Evolutionary conservation across 768 basidiomycete genomes (phyloP).

Genomic region (Naganishia kalamii): DNA sequence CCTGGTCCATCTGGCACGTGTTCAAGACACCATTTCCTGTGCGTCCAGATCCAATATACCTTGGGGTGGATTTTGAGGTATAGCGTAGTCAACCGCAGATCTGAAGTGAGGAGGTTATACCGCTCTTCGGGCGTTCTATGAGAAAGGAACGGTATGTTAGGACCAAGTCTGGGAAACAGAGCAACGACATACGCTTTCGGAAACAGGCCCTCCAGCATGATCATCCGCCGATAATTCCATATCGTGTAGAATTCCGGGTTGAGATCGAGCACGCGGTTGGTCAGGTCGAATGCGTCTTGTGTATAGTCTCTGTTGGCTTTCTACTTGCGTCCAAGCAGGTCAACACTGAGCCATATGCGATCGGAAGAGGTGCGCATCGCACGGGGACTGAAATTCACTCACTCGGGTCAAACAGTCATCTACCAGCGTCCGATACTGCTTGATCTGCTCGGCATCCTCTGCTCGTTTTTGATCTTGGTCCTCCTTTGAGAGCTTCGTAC

Average conservation of each 20-base stretch:
- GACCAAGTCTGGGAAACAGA: background rate
- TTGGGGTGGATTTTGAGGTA: conserved; percentile 83
- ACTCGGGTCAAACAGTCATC: conserved; percentile 63
- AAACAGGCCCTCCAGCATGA: conserved; percentile 67
- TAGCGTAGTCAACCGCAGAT: conserved; percentile 71
- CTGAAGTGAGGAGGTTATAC: conserved; percentile 61
- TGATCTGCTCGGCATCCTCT: conserved; percentile 68
- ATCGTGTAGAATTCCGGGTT: conserved; percentile 96
- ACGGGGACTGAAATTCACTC: too few relatives aligned
- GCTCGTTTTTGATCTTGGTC: conserved; percentile 59
- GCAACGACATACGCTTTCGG: conserved; percentile 53
- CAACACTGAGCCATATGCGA: background rate
- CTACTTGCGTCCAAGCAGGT: conserved; percentile 48
- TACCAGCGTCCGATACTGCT: conserved; percentile 64
- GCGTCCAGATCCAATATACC: conserved; percentile 98
- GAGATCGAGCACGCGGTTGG: conserved; percentile 65
- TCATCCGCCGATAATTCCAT: conserved; percentile 88
- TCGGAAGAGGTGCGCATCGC: conserved; percentile 21
- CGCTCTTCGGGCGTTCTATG: conserved; percentile 58
- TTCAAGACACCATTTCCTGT: conserved; percentile 89
- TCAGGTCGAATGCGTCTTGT: conserved; percentile 67
- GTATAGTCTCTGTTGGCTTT: conserved; percentile 65
- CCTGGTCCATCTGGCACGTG: conserved; percentile 70
- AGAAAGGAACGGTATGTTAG: background rate
- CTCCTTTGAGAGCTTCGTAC: conserved; percentile 26